Conservation (phyloP, 2,329 filamentous ascomycete genomes). For the Mycosphaerella sp. region DNA sequence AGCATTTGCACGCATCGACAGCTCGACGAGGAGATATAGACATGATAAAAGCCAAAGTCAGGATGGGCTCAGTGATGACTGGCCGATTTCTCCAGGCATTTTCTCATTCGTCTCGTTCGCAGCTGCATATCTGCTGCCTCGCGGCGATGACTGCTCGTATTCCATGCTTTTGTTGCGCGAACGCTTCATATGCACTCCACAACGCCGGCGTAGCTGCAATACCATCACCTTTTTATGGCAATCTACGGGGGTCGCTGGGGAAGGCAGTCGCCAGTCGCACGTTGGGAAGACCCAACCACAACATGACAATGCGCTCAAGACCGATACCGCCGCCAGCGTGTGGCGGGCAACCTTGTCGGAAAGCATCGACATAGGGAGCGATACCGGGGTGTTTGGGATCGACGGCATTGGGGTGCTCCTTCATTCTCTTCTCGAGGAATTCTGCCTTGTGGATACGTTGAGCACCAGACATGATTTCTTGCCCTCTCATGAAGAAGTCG, state of each 20-base stretch:
- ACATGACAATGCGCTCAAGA: constrained; percentile 60
- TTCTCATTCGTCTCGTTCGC: neutral
- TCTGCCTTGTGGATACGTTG: constrained; percentile 60
- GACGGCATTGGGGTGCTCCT: constrained; percentile 49
- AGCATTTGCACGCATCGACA: too few species aligned
- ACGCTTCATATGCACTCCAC: neutral
- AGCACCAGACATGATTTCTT: constrained; percentile 62
- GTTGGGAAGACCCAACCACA: constrained; percentile 60
- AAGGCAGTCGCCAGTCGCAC: constrained; percentile 57
- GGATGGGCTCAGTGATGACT: too few species aligned
- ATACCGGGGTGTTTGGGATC: constrained; percentile 55
- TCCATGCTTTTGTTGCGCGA: neutral
- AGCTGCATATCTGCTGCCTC: neutral
- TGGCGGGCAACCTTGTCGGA: constrained; percentile 57
- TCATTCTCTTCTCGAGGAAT: constrained; percentile 53
- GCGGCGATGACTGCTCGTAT: neutral
- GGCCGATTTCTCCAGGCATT: neutral
- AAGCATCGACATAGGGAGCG: constrained; percentile 58
- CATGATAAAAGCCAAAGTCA: too few species aligned
- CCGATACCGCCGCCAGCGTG: constrained; percentile 61
- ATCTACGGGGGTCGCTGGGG: constrained; percentile 55
- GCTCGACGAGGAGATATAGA: too few species aligned
- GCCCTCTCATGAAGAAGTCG: constrained; percentile 65
- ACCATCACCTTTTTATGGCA: neutral
- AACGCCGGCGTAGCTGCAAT: neutral